These are phyloP conservation scores for Cornus kousa DNA, from an alignment of 148 eudicot species.

Conservation along the genomic window DNA sequence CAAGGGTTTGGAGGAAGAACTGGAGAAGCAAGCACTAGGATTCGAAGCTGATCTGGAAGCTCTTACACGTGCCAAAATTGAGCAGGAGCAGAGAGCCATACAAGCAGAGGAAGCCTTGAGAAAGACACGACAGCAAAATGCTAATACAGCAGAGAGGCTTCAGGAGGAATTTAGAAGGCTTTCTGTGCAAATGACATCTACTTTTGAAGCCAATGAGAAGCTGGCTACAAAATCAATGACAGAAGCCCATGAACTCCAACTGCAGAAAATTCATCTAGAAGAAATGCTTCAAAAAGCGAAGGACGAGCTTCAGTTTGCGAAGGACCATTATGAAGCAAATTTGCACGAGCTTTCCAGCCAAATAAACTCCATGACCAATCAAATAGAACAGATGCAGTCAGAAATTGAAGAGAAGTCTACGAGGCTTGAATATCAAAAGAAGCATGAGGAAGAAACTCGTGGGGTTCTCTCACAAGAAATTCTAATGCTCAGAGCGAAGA, in stretches of 20 bases:
- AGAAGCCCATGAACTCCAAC: slow-evolving; percentile 73
- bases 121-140: slow-evolving; percentile 66
- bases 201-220: slow-evolving; percentile 77
- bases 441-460: slow-evolving; percentile 41
- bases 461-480: slow-evolving; percentile 37
- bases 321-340: slow-evolving; percentile 52
- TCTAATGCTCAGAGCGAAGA: slow-evolving; percentile 39
- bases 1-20: slow-evolving; percentile 60
- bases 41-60: slow-evolving; percentile 82
- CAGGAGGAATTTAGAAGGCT: slow-evolving; percentile 79
- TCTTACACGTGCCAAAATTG: slow-evolving; percentile 61
- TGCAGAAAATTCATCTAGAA: slow-evolving; percentile 54
- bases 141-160: slow-evolving; percentile 69
- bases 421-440: slow-evolving; percentile 41
- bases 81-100: slow-evolving; percentile 88
- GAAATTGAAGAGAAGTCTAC: slow-evolving; percentile 46
- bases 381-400: slow-evolving; percentile 33
- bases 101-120: slow-evolving; percentile 74
- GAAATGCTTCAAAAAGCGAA: slow-evolving; percentile 52
- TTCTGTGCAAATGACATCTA: slow-evolving; percentile 67
- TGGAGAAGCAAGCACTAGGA: slow-evolving; percentile 61
- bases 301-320: slow-evolving; percentile 50
- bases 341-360: slow-evolving; percentile 45
- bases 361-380: slow-evolving; percentile 38
- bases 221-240: slow-evolving; percentile 57